These are phyloP conservation scores for Verruconis gallopava DNA, from an alignment of 2,329 filamentous ascomycete species.

Conservation along the genomic window DNA sequence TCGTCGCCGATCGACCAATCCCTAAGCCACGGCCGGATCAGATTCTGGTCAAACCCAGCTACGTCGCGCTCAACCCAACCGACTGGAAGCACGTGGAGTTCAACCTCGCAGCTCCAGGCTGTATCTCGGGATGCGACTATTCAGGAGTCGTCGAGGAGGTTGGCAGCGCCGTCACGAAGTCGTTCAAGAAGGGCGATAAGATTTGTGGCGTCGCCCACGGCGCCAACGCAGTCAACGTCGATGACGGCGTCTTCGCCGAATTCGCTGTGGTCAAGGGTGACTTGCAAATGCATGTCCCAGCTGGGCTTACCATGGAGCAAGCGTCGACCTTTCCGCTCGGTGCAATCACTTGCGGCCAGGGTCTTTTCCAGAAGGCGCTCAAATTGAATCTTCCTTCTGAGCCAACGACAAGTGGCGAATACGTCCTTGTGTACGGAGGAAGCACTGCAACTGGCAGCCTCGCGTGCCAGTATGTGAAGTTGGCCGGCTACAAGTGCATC, in stretches of 20 bases:
- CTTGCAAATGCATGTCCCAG: conserved; percentile 16
- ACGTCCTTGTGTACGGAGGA: conserved; percentile 39
- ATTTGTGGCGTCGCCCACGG: conserved; percentile 7
- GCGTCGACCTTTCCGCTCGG: conserved; percentile 24
- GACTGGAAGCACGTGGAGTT: conserved; percentile 17
- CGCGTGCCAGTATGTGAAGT: conserved; percentile 37
- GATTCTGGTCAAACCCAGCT: conserved; percentile 36
- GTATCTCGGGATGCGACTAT: conserved; percentile 24
- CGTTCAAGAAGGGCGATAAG: conserved; percentile 9
- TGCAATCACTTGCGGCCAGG: conserved; percentile 8
- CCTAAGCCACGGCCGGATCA: conserved; percentile 36
- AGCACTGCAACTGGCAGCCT: conserved; percentile 38
- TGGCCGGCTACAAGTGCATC: conserved; percentile 30
- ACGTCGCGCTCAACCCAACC: conserved; percentile 8
- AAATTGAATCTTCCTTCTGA: conserved; percentile 8
- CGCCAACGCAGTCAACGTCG: neutral
- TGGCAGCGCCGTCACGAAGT: conserved; percentile 20
- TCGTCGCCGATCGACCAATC: conserved; percentile 16
- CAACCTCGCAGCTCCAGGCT: conserved; percentile 20
- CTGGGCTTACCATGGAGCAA: conserved; percentile 23
- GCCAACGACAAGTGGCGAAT: conserved; percentile 24
- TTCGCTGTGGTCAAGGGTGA: conserved; percentile 10
- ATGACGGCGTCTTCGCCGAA: conserved; percentile 8
- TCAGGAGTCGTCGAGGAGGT: conserved; percentile 26
- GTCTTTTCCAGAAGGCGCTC: conserved; percentile 9